Percentiles rank a stretch among this genome's conserved stretches.
phyloP scores from a whole-genome alignment of 1,284 basidiomycete genomes.

The Pseudozyma tsukubaensis region DNA sequence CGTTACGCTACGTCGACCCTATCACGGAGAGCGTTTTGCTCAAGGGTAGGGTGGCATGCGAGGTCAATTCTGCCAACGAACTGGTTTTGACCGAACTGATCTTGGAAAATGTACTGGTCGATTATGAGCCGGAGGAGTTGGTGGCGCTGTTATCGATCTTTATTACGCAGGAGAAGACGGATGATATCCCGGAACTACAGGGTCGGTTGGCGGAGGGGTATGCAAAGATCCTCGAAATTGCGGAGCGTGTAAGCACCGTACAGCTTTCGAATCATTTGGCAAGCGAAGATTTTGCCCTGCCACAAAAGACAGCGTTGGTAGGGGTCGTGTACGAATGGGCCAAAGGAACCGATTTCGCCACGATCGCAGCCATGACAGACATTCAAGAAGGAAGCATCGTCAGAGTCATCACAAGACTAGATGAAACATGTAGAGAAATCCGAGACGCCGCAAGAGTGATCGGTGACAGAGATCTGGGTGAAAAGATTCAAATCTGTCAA shows the following conservation, averaged over 20 bases:
- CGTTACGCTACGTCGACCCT: constrained; percentile 72
- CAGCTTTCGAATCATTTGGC: constrained; percentile 79
- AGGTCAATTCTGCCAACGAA: constrained; percentile 93
- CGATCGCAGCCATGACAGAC: constrained; percentile 92
- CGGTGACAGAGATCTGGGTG: constrained; percentile 92
- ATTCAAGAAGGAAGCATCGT: constrained; percentile 97
- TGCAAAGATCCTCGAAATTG: constrained; percentile 81
- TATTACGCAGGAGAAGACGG: constrained; percentile 97
- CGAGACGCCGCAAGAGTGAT: constrained; percentile 96
- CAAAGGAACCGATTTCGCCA: constrained; percentile 95
- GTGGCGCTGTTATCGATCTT: constrained; percentile 97
- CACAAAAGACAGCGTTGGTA: constrained; percentile 75
- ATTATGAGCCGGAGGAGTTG: constrained; percentile 92
- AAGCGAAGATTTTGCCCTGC: constrained; percentile 53
- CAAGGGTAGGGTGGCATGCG: constrained; percentile 97
- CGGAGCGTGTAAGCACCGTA: constrained; percentile 82
- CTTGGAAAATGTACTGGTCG: constrained; percentile 89
- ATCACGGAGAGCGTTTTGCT: constrained; percentile 89
- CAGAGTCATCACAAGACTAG: constrained; percentile 91
- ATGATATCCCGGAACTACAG: constrained; percentile 82
- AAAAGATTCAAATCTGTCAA: constrained; percentile 97
- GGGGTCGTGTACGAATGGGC: constrained; percentile 99
- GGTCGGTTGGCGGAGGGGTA: constrained; percentile 80
- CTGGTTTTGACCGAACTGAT: constrained; percentile 95
- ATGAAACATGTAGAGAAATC: constrained; percentile 97